Conservation (phyloP, 2,329 filamentous ascomycete species). For the Exophiala sp. region DNA sequence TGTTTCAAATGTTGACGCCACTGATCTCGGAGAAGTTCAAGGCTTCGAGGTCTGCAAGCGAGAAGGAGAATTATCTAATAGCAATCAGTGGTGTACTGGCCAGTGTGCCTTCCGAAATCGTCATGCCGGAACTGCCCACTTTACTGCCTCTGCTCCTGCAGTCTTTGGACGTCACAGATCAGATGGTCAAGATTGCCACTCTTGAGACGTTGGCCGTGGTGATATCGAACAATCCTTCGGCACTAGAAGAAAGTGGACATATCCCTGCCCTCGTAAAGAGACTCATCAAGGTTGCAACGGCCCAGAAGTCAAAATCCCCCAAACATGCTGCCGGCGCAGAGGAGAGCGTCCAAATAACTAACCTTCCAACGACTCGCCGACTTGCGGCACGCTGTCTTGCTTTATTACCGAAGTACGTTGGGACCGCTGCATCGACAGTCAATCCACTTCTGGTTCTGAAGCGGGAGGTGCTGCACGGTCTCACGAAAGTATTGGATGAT, state of each 20-base stretch:
- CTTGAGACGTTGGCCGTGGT: constrained; percentile 55
- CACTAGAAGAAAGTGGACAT: constrained; percentile 51
- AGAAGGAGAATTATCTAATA: constrained; percentile 57
- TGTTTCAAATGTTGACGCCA: constrained; percentile 56
- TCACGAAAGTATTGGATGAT: constrained; percentile 56
- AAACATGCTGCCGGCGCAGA: constrained; percentile 7
- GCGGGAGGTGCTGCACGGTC: constrained; percentile 50
- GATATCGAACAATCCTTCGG: constrained; percentile 51
- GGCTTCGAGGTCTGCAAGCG: constrained; percentile 33
- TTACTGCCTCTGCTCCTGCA: constrained; percentile 58
- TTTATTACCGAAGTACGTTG: constrained; percentile 26
- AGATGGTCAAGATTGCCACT: constrained; percentile 54
- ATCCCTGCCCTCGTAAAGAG: constrained; percentile 52
- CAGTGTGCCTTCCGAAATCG: constrained; percentile 54
- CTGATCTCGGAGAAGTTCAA: constrained; percentile 51
- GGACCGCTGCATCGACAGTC: constrained; percentile 32
- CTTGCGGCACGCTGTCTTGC: constrained; percentile 26
- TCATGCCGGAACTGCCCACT: constrained; percentile 53
- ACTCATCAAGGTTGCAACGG: constrained; percentile 45
- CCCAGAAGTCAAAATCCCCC: constrained; percentile 2
- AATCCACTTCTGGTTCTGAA: constrained; percentile 51
- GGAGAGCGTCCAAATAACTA: constrained; percentile 22
- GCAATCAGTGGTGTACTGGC: constrained; percentile 57
- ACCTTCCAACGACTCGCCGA: constrained; percentile 24
- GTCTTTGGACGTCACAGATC: constrained; percentile 49